These are phyloP conservation scores for Corchorus olitorius DNA, from an alignment of 345 rosid species.

Conservation along the genomic window DNA sequence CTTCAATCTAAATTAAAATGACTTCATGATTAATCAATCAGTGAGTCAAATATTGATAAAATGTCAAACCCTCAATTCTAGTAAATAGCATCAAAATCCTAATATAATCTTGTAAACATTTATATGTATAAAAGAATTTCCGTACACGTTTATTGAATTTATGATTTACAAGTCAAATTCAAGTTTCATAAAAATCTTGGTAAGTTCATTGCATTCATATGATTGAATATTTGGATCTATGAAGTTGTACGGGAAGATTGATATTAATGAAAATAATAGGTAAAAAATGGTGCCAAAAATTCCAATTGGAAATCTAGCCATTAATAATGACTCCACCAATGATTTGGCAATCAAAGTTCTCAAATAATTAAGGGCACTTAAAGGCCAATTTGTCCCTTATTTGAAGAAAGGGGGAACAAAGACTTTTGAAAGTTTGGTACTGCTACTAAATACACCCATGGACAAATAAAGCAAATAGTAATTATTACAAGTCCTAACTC, in stretches of 20 bases:
- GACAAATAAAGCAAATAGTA: neutral
- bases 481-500: neutral
- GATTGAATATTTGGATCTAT: too few relatives aligned
- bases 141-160: neutral
- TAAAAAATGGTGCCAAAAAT: neutral
- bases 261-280: neutral
- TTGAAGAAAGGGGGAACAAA: neutral
- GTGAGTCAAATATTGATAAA: too few relatives aligned
- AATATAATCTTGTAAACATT: too few relatives aligned
- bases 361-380: slow-evolving; percentile 2
- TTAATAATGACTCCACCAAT: neutral
- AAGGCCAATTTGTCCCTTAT: slow-evolving; percentile 7
- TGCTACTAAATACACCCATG: neutral
- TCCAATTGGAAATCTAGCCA: neutral
- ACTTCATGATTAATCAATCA: too few relatives aligned
- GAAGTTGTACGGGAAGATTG: too few relatives aligned
- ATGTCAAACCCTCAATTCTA: too few relatives aligned
- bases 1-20: too few relatives aligned
- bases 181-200: too few relatives aligned
- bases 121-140: neutral
- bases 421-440: neutral
- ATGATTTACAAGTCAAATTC: neutral
- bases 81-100: too few relatives aligned
- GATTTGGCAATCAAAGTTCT: neutral
- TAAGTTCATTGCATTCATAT: too few relatives aligned